phyloP scores from a whole-genome alignment of 768 basidiomycete genomes.

The Lactarius trivialis region DNA sequence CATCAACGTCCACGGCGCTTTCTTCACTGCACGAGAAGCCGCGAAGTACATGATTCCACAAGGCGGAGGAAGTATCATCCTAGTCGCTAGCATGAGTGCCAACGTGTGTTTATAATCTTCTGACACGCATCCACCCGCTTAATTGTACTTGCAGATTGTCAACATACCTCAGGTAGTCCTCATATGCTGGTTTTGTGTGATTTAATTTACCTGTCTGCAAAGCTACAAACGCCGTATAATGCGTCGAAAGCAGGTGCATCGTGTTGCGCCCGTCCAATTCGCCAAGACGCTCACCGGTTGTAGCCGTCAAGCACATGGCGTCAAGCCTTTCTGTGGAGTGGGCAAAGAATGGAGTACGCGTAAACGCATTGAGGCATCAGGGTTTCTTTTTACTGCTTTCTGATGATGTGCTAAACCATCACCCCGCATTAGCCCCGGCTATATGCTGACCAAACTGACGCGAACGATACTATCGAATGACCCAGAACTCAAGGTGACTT shows the following conservation, averaged over 20 bases:
- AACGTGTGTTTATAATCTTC: slow-evolving; percentile 44
- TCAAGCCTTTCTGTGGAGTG: slow-evolving; percentile 90
- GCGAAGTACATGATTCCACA: slow-evolving; percentile 85
- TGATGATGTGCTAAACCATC: slow-evolving; percentile 13
- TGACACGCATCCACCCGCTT: slow-evolving; percentile 20
- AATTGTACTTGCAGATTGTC: slow-evolving; percentile 50
- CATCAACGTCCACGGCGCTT: slow-evolving; percentile 90
- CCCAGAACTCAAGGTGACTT: slow-evolving; percentile 60
- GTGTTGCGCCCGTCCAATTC: not conserved
- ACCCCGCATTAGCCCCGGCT: slow-evolving; percentile 61
- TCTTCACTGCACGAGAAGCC: slow-evolving; percentile 94
- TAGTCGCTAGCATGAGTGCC: slow-evolving; percentile 90
- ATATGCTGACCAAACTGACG: slow-evolving; percentile 90
- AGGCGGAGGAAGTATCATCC: slow-evolving; percentile 72
- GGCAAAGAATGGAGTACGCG: slow-evolving; percentile 84
- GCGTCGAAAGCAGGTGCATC: slow-evolving; percentile 81
- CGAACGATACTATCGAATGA: slow-evolving; percentile 73
- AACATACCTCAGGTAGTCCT: slow-evolving; percentile 73
- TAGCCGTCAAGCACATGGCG: slow-evolving; percentile 92
- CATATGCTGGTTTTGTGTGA: not conserved
- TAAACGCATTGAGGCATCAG: slow-evolving; percentile 66
- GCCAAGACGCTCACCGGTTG: not conserved
- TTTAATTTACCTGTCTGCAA: slow-evolving; percentile 7
- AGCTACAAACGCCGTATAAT: slow-evolving; percentile 94
- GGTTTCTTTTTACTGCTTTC: not conserved